Conservation (phyloP, 768 basidiomycete species). For the Leccinum variicolor region DNA sequence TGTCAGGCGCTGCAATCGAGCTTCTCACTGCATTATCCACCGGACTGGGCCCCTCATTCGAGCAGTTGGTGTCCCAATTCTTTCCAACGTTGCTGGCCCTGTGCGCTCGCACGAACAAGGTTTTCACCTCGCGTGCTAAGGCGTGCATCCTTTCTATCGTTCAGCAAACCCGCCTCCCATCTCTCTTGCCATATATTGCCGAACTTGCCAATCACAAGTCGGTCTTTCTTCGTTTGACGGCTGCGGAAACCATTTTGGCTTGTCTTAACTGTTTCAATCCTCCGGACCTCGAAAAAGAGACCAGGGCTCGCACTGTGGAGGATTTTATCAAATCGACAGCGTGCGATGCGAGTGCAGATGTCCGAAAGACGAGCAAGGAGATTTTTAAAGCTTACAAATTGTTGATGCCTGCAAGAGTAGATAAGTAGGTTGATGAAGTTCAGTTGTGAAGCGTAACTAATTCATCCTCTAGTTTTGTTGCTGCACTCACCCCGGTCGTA, state of each 20-base stretch:
- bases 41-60: constrained; percentile 60
- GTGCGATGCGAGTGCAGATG: constrained; percentile 71
- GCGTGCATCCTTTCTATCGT: constrained; percentile 58
- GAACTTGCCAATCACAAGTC: constrained; percentile 66
- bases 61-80: constrained; percentile 62
- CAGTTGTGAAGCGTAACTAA: constrained; percentile 9
- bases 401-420: constrained; percentile 64
- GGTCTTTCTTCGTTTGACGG: constrained; percentile 54
- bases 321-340: constrained; percentile 62
- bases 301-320: constrained; percentile 64
- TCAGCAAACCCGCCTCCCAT: constrained; percentile 62
- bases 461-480: constrained; percentile 52
- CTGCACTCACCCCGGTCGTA: constrained; percentile 70
- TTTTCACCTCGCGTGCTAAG: constrained; percentile 65
- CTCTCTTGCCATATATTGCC: constrained; percentile 57
- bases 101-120: constrained; percentile 75
- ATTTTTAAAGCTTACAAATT: constrained; percentile 76
- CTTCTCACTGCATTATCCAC: constrained; percentile 52
- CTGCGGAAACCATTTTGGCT: constrained; percentile 61
- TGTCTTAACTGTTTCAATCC: constrained; percentile 77
- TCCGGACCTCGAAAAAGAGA: constrained; percentile 71
- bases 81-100: constrained; percentile 65
- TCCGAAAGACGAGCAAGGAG: constrained; percentile 64
- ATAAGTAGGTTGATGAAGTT: constrained; percentile 44
- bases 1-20: constrained; percentile 67